Base-by-base conservation (phyloP, 129 eudicot genomes). In the Centrapalus pauciflorus region DNA sequence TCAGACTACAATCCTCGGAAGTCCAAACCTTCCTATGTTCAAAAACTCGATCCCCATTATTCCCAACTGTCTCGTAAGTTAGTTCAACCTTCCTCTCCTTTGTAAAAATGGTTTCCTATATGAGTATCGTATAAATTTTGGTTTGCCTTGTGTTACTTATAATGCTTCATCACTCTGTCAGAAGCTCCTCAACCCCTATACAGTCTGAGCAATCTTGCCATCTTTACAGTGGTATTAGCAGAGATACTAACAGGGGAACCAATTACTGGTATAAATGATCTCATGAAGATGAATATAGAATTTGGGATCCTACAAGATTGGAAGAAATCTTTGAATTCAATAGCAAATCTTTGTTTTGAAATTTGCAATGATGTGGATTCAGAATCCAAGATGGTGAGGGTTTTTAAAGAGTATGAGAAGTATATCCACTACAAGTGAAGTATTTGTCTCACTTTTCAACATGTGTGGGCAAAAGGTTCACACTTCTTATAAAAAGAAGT, bases 321-420 rank as follows among this genome's bases (percentile, higher is more conserved):
- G 14, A 13, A 55, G 5, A 55, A 57, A 57, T 57, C 63, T 4
- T 6, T 29, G 40, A 40, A 40, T 43, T 17, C 24, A 0, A 17
- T 43, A 14, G 56, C 69, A 1, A 64, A 43, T 7, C 7, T 27
- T 0, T 64, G 69, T 43, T 64, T 64, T 5, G 69, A 64, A 10
- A 64, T 64, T 10, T 64, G 69, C 38, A 64, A 64, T 64, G 33
- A 64, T 26, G 40, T 28, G 40, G 52, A 64, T 64, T 41, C 69
- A 25, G 69, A 64, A 64, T 24, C 55, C 52, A 27, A 64, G 55
- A 64, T 64, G 69, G 26, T 64, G 21, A 64, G 33, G 23, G 55
- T 64, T 17, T 46, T 64, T 10, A 46, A 64, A 38, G 25, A 64
- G 52, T 64, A 40, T 27, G 23, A 40, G 12, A 40, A 38, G n/a